A percentile compares a stretch with the other conserved stretches of the same genome.
These are phyloP conservation scores for Talaromyces albobiverticillius DNA, from an alignment of 2,329 filamentous ascomycete genomes.

Conservation along the genomic window DNA sequence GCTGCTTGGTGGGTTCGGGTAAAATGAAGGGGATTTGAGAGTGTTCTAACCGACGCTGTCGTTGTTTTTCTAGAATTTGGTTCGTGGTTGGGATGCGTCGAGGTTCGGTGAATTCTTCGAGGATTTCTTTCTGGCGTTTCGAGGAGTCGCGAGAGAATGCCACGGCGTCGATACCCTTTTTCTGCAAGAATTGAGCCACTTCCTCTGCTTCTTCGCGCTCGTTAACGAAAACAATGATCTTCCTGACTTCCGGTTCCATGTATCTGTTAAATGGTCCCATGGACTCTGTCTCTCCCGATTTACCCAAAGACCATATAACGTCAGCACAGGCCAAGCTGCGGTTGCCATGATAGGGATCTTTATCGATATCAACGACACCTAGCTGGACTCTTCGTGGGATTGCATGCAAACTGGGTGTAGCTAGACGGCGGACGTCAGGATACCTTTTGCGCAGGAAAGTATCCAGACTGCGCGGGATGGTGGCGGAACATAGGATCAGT, in stretches of 20 bases:
- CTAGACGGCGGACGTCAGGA: conserved; percentile 78
- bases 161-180: conserved; percentile 84
- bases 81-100: conserved; percentile 34
- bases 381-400: conserved; percentile 93
- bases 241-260: conserved; percentile 63
- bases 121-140: conserved; percentile 72
- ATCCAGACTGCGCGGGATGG: conserved; percentile 87
- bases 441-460: conserved; percentile 77
- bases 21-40: conserved; percentile 41
- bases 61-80: conserved; percentile 31
- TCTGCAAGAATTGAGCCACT: conserved; percentile 72
- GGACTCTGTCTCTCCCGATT: conserved; percentile 57
- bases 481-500: conserved; percentile 90
- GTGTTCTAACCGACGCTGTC: conserved; percentile 28
- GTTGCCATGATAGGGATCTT: conserved; percentile 90
- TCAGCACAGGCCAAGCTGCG: conserved; percentile 92
- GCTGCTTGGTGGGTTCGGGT: conserved; percentile 20
- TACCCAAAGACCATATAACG: conserved; percentile 88
- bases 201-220: conserved; percentile 85
- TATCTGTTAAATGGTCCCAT: conserved; percentile 31
- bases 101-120: conserved; percentile 67
- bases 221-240: conserved; percentile 94
- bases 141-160: conserved; percentile 82
- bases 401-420: conserved; percentile 92
- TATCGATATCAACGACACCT: conserved; percentile 85